These are phyloP conservation scores for Chaetoceros tenuissimus DNA, from an alignment of 108 stramenopile genomes.

Conservation along the genomic window DNA sequence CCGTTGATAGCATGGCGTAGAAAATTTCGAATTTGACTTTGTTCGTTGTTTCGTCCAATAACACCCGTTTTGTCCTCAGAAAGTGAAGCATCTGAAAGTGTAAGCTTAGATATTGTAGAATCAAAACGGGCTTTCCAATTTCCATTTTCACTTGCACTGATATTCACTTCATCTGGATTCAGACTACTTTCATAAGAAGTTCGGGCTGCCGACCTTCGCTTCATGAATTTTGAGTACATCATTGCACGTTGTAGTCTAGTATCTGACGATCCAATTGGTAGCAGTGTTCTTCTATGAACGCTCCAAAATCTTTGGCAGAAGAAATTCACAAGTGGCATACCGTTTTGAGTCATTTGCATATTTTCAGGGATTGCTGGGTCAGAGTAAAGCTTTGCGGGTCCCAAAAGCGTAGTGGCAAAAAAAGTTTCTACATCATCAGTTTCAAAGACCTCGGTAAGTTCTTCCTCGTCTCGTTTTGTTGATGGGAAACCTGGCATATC, in stretches of 20 bases:
- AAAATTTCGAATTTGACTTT: conserved; percentile 44
- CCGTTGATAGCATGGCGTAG: conserved; percentile 49
- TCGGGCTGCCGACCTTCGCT: conserved; percentile 4
- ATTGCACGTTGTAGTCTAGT: conserved; percentile 31
- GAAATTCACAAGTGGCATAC: conserved; percentile 46
- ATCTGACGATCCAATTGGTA: conserved; percentile 58
- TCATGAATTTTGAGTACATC: conserved; percentile 29
- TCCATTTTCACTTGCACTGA: conserved; percentile 15
- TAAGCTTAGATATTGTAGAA: conserved; percentile 29
- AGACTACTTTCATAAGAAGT: background rate
- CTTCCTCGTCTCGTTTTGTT: conserved; percentile 1
- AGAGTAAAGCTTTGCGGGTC: conserved; percentile 30
- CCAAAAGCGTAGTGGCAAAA: conserved; percentile 35
- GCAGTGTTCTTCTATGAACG: conserved; percentile 44
- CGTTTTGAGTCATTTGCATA: conserved; percentile 7
- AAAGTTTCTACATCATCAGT: conserved; percentile 59
- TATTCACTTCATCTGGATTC: conserved; percentile 12
- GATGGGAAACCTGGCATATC: conserved; percentile 40
- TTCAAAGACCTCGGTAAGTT: conserved; percentile 64
- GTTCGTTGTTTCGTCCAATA: conserved; percentile 61
- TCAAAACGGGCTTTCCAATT: background rate
- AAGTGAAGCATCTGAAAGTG: conserved; percentile 62
- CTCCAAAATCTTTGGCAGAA: conserved; percentile 71
- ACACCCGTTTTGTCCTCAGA: conserved; percentile 38
- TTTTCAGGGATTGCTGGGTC: background rate